phyloP scores from a whole-genome alignment of 2,329 filamentous ascomycete species.

The Fusarium zealandicum region DNA sequence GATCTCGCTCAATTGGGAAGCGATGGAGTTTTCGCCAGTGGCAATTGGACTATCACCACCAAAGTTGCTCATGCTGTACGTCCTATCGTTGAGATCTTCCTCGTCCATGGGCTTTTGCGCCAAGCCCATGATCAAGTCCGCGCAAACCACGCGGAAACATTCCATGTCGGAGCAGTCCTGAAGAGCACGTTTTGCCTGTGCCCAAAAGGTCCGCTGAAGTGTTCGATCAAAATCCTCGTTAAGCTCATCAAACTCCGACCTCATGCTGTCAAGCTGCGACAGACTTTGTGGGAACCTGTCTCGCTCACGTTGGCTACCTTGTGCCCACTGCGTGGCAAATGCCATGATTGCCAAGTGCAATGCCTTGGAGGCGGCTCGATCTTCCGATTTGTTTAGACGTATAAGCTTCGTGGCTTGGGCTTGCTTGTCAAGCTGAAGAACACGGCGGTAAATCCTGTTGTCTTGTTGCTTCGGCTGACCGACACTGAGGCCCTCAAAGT shows the following conservation, averaged over 20 bases:
- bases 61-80: slow-evolving; percentile 26
- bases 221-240: slow-evolving; percentile 49
- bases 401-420: slow-evolving; percentile 51
- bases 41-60: slow-evolving; percentile 31
- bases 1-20: slow-evolving; percentile 44
- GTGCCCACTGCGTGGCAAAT: slow-evolving; percentile 59
- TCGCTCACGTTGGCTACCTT: slow-evolving; percentile 40
- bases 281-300: slow-evolving; percentile 37
- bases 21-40: slow-evolving; percentile 35
- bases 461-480: slow-evolving; percentile 40
- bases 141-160: slow-evolving; percentile 51
- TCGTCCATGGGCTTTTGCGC: slow-evolving; percentile 47
- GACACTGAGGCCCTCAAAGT: slow-evolving; percentile 39
- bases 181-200: slow-evolving; percentile 47
- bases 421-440: slow-evolving; percentile 55
- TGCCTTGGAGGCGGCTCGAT: slow-evolving; percentile 54
- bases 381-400: slow-evolving; percentile 50
- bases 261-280: slow-evolving; percentile 34
- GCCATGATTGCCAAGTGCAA: slow-evolving; percentile 59
- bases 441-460: slow-evolving; percentile 59
- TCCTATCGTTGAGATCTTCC: slow-evolving; percentile 29
- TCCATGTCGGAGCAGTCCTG: slow-evolving; percentile 49
- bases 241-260: slow-evolving; percentile 38
- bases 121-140: slow-evolving; percentile 51
- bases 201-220: slow-evolving; percentile 50